Evolutionary conservation across 1,284 basidiomycete genomes (phyloP).

Genomic region (Filobasidium uniguttulatum): DNA sequence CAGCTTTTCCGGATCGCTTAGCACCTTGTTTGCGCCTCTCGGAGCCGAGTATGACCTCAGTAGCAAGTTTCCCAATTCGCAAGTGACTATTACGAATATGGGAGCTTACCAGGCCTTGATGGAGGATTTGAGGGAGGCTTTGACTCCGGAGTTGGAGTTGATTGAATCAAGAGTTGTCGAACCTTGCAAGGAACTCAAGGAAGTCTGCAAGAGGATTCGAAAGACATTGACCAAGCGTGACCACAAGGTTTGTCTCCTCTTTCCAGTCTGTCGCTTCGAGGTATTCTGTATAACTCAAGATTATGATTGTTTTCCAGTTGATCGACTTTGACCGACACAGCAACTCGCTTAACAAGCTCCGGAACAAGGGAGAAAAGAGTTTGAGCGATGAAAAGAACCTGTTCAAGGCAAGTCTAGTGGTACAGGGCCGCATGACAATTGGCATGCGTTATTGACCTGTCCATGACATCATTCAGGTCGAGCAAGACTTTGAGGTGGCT

Average conservation of each 20-base stretch:
- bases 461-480: constrained; percentile 47
- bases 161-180: constrained; percentile 76
- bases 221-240: constrained; percentile 94
- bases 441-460: background rate
- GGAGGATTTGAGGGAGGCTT: constrained; percentile 64
- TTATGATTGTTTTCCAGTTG: constrained; percentile 43
- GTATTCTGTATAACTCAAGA: too few species aligned
- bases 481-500: constrained; percentile 94
- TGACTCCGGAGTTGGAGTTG: constrained; percentile 85
- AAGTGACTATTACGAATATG: constrained; percentile 66
- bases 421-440: background rate
- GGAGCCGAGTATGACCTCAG: constrained; percentile 68
- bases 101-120: constrained; percentile 56
- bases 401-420: constrained; percentile 55
- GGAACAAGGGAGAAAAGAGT: constrained; percentile 94
- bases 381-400: constrained; percentile 86
- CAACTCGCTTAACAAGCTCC: constrained; percentile 83
- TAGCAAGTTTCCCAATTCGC: constrained; percentile 61
- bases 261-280: background rate
- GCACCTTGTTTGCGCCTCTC: constrained; percentile 65
- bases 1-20: constrained; percentile 62
- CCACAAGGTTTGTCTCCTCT: constrained; percentile 56
- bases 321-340: constrained; percentile 93
- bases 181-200: constrained; percentile 78
- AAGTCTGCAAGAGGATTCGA: constrained; percentile 72